A percentile compares a stretch with the other conserved stretches of the same genome.
Evolutionary conservation across 2,329 filamentous ascomycete species (phyloP).

Genomic region (Aspergillus ustus): DNA sequence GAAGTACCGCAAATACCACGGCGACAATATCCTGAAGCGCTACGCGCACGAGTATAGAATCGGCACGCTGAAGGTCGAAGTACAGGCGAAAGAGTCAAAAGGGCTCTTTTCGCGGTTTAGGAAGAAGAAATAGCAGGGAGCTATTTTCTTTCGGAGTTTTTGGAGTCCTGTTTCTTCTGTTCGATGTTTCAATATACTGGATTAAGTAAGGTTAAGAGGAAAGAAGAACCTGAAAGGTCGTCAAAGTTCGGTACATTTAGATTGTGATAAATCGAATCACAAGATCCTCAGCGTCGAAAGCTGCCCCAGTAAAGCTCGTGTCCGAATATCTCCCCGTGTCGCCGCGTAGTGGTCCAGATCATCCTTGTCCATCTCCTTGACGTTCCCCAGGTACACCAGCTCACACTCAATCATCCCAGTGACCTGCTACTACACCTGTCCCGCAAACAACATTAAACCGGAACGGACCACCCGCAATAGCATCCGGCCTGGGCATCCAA

Average conservation of each 20-base stretch:
- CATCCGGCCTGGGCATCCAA: no score
- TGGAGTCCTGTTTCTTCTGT: neutral
- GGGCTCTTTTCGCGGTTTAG: conserved; percentile 12
- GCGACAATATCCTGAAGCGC: conserved; percentile 13
- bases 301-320: neutral
- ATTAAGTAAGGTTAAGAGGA: neutral
- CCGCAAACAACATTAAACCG: no score
- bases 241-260: neutral
- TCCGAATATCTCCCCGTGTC: neutral
- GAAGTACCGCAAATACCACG: conserved; percentile 25
- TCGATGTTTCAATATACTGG: neutral
- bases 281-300: neutral
- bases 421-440: no score
- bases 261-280: neutral
- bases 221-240: neutral
- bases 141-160: neutral
- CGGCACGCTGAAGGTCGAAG: neutral
- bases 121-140: conserved; percentile 2
- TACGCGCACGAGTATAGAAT: conserved; percentile 11
- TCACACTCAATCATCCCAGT: no score
- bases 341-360: neutral
- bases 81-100: neutral
- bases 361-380: neutral
- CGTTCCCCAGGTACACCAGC: no score
- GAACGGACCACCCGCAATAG: no score